A percentile compares a stretch with the other conserved stretches of the same genome.
Evolutionary conservation across 176 grass and related monocot species (phyloP).

Genomic region (Oropetium thomaeum): DNA sequence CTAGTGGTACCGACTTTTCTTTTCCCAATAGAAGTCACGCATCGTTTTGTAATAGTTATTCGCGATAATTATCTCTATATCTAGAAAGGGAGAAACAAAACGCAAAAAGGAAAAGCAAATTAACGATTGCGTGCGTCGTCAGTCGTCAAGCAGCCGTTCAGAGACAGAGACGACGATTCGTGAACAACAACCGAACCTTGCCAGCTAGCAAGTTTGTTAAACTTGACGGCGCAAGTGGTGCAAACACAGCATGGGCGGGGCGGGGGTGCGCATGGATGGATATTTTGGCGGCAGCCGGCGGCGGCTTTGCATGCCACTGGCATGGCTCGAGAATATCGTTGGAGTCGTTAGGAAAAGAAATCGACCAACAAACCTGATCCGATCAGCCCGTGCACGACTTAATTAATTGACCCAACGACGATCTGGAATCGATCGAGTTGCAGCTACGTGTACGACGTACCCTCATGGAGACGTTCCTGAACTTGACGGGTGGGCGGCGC

Average conservation of each 20-base stretch:
- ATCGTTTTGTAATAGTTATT: no score
- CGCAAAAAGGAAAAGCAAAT: neutral
- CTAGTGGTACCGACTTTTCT: neutral
- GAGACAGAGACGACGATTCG: no score
- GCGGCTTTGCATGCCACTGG: neutral
- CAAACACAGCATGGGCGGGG: no score
- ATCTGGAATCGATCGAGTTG: neutral
- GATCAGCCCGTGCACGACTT: neutral
- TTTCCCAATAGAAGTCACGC: conserved; percentile 1
- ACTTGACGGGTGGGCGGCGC: conserved; percentile 48
- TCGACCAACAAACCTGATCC: neutral
- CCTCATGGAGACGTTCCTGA: conserved; percentile 88
- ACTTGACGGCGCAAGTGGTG: no score
- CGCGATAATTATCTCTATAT: neutral
- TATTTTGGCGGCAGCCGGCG: no score
- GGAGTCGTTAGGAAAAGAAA: neutral
- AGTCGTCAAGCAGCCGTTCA: no score
- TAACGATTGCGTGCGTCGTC: conserved; percentile 13
- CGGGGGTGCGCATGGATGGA: no score
- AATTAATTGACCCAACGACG: no score
- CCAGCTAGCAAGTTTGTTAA: neutral
- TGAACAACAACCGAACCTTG: no score
- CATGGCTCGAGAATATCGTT: conserved; percentile 24
- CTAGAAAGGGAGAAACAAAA: neutral
- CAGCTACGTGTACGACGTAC: no score